These are phyloP conservation scores for Sporobolus alterniflorus DNA, from an alignment of 202 grass and related monocot species.

Conservation along the genomic window DNA sequence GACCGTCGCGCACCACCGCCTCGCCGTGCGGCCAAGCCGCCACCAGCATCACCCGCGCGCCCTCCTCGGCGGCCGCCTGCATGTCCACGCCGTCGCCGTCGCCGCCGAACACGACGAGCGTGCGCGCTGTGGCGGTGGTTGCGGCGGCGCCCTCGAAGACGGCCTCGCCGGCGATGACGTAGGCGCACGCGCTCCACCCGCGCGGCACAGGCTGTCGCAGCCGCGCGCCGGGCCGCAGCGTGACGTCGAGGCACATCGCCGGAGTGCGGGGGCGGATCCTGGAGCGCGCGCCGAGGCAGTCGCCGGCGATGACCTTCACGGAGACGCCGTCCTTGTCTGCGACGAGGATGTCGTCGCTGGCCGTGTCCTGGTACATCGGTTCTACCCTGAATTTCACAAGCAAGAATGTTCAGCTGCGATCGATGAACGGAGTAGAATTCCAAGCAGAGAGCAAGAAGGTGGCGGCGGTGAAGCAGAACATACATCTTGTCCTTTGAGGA, in stretches of 20 bases:
- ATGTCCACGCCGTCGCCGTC: constrained; percentile 40
- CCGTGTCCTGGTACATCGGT: constrained; percentile 76
- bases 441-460: not conserved
- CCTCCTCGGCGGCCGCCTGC: not conserved
- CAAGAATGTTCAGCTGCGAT: too few relatives aligned
- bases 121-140: constrained; percentile 18
- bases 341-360: constrained; percentile 60
- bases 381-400: constrained; percentile 54
- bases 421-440: too few relatives aligned
- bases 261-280: constrained; percentile 64
- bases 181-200: constrained; percentile 75
- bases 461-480: not conserved
- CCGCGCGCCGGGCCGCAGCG: constrained; percentile 48
- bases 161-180: constrained; percentile 74
- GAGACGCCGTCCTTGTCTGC: constrained; percentile 52
- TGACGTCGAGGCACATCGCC: constrained; percentile 79
- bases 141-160: constrained; percentile 9
- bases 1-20: constrained; percentile 45
- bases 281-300: constrained; percentile 64
- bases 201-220: constrained; percentile 51
- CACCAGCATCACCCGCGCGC: constrained; percentile 50
- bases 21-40: constrained; percentile 65
- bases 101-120: constrained; percentile 56
- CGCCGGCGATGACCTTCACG: constrained; percentile 83
- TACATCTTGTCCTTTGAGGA: constrained; percentile 90